Base-by-base conservation (phyloP, 495 filamentous ascomycete genomes). In the Talaromyces stipitatus region DNA sequence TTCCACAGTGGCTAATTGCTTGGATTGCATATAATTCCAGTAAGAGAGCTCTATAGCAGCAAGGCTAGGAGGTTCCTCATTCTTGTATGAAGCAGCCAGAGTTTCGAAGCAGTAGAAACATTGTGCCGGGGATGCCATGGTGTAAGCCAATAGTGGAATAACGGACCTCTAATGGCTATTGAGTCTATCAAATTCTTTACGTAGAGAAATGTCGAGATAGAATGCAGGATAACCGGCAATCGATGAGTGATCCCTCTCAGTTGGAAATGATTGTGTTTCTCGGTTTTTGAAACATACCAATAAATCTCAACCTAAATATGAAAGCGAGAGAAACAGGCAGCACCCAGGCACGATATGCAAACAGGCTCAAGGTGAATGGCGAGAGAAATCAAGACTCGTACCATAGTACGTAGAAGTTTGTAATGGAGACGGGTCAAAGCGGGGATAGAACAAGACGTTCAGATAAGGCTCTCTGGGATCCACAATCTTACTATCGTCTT, bases 31-130 rank as follows among this genome's bases (percentile, higher is more conserved):
- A 57, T 82, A 76, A 58, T 80, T 66, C 33, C 80, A 78, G 85
- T 86, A 95, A n/a, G 87, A 80, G 26, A 82, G 74, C 68, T 94
- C 81, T 59, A 96, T 79, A 51, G 86, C 73, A 32, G 71, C 56
- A 5, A 97, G 82, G 52, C 71, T 76, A 59, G 78, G 79, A 47
- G 75, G 76, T 65, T 74, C 72, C 12, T 83, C 78, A 51, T 80
- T 72, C 63, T 88, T 78, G 48, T 88, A 82, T 58, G 74, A 81
- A 22, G 88, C 82, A 14, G 77, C 66, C 4, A 98, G 87, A 18
- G 76, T 74, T 70, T 98, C 92, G 78, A 97, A 97, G 74, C 90
- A 95, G 72, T 84, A 95, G 58, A 89, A 85, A 67, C 92, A 97
- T 63, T 97, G 92, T 41, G 84, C 84, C 50, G 80, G 67, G 38